phyloP scores from a whole-genome alignment of 2,329 filamentous ascomycete genomes.

The Botrytis squamosa region DNA sequence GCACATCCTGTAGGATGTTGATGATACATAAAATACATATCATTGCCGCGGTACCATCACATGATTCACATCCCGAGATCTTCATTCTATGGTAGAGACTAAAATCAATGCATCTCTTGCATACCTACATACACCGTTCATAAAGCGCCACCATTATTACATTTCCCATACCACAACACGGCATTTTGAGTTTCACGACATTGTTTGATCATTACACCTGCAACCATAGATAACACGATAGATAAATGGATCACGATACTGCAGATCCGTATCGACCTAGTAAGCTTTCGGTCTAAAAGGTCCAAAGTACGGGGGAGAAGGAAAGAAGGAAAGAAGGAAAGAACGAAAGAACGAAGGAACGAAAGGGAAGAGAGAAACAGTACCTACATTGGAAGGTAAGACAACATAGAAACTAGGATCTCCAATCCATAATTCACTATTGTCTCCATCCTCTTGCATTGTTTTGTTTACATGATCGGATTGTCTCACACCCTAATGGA shows the following conservation, averaged over 20 bases:
- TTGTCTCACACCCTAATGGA: constrained; percentile 3
- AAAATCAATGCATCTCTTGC: neutral
- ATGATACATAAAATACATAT: neutral
- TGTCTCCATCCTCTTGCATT: constrained; percentile 1
- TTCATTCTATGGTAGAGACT: neutral
- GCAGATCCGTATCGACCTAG: neutral
- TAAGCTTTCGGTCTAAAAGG: neutral
- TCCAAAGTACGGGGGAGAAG: constrained; percentile 7
- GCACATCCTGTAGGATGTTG: neutral
- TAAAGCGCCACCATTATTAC: neutral
- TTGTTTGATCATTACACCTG: neutral
- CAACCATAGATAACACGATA: constrained; percentile 1
- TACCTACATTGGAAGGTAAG: neutral
- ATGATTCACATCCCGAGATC: neutral
- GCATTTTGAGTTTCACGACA: constrained; percentile 6
- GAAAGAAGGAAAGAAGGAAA: neutral
- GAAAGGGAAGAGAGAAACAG: constrained; percentile 1
- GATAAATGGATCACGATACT: neutral
- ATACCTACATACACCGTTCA: neutral
- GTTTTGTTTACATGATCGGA: constrained; percentile 1
- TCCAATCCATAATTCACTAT: neutral
- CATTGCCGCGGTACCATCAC: neutral
- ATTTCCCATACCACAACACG: neutral
- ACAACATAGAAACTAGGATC: neutral
- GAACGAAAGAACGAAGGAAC: too few species aligned